A percentile compares a stretch with the other conserved stretches of the same genome.
Evolutionary conservation across 2,329 filamentous ascomycete species (phyloP).

Genomic region (Clonostachys chloroleuca): DNA sequence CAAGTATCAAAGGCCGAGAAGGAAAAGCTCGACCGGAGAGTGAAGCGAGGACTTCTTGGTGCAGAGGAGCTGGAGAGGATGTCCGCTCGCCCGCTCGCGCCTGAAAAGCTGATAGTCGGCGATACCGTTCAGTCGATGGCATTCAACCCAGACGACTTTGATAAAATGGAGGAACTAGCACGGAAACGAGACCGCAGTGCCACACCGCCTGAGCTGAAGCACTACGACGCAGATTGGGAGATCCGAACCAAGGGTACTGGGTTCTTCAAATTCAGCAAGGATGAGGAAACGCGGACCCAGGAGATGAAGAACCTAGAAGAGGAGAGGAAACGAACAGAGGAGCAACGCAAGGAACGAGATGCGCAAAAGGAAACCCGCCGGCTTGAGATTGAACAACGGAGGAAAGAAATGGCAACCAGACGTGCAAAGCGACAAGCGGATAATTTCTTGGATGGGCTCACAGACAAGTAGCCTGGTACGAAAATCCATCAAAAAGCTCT

Average conservation of each 20-base stretch:
- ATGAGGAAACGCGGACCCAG: conserved; percentile 56
- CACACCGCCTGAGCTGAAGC: conserved; percentile 74
- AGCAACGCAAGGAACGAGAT: conserved; percentile 49
- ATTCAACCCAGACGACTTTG: conserved; percentile 70
- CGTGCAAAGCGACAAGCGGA: conserved; percentile 67
- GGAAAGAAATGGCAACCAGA: conserved; percentile 55
- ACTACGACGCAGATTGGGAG: conserved; percentile 84
- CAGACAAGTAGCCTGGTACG: too few species aligned
- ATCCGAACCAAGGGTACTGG: conserved; percentile 83
- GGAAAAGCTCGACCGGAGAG: conserved; percentile 54
- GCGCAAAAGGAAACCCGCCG: conserved; percentile 54
- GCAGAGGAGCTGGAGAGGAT: conserved; percentile 63
- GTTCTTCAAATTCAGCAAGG: conserved; percentile 84
- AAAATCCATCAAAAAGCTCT: too few species aligned
- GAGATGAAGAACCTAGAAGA: conserved; percentile 75
- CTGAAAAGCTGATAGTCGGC: conserved; percentile 73
- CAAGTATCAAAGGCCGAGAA: conserved; percentile 67
- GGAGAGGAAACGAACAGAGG: conserved; percentile 66
- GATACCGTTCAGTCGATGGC: conserved; percentile 80
- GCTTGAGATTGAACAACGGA: conserved; percentile 59
- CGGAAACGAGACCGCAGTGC: conserved; percentile 71
- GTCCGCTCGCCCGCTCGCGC: conserved; percentile 62
- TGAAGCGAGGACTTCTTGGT: conserved; percentile 42
- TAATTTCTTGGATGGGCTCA: conserved; percentile 61
- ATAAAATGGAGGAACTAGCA: conserved; percentile 75